Evolutionary conservation across 2,329 filamentous ascomycete species (phyloP), one percentile per base, ranked within the genome.

Genomic region (Elsinoe batatas): DNA sequence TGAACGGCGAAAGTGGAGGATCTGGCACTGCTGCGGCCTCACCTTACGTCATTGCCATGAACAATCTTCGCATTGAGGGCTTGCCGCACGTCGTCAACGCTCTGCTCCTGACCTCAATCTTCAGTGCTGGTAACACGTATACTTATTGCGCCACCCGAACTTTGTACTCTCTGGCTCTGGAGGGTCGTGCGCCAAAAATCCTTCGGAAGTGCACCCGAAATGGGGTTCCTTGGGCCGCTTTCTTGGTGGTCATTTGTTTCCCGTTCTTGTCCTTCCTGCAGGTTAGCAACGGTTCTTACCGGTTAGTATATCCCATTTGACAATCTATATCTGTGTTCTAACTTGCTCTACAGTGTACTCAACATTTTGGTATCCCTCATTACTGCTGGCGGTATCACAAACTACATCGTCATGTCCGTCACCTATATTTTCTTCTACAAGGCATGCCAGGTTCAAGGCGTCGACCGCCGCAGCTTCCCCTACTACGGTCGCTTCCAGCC

Each of bases 341-440:
- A 61, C 26, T 8, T 30, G 6, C 5, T 17, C 7, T 20, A 18
- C 37, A 49, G 44, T 15, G 44, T 64, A 5, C 44, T 67, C 10
- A 62, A 57, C 6, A 66, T 62, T 59, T 53, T 82, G 46, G 71
- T 78, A 58, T 77, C 74, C 58, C 69, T 82, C 11, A 76, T 80
- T 64, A 81, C 78, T 2, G 79, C 76, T 3, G 76, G 74, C 22
- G 75, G 76, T 50, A 74, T 82, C 61, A 82, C 85, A 66, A 80
- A 83, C 70, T 85, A 81, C 67, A 75, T 84, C 58, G 73, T 79
- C 65, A 82, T 82, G 71, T 71, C 71, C 44, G 65, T 77, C 20
- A 83, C 79, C n/a, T 83, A 80, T 67, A 71, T 82, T 57, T 76
- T 69, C 63, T 83, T 81, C 71, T 76, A 79, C 69, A 72, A 73